phyloP scores from a whole-genome alignment of 225 moss, liverwort and hornwort genomes.

The Rhytidiadelphus loreus region DNA sequence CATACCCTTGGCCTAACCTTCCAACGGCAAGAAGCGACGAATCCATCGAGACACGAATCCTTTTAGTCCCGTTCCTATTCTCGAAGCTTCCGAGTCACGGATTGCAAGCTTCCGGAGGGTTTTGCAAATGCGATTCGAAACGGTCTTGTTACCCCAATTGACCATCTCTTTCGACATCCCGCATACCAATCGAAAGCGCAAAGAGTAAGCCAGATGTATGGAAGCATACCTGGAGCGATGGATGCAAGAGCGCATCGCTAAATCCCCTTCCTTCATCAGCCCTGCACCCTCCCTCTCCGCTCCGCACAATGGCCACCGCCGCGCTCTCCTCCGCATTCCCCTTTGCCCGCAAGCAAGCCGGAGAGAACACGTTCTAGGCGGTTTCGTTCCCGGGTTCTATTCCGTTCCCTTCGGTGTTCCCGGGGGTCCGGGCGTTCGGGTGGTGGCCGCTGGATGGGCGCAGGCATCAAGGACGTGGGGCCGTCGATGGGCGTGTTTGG shows the following conservation, averaged over 20 bases:
- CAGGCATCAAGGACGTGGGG: not conserved
- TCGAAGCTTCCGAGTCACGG: not conserved
- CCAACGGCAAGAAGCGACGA: not conserved
- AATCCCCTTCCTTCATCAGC: not conserved
- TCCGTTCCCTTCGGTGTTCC: not conserved
- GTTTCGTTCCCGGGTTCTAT: not conserved
- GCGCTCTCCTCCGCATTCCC: not conserved
- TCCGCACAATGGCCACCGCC: not conserved
- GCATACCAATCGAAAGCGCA: constrained; percentile 4
- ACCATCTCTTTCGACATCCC: not conserved
- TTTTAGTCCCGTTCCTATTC: not conserved
- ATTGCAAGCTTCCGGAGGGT: not conserved
- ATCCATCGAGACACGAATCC: not conserved
- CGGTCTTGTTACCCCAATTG: not conserved
- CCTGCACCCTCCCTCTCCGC: not conserved
- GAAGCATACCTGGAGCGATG: constrained; percentile 1
- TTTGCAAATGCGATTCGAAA: not conserved
- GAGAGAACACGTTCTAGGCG: not conserved
- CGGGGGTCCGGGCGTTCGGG: not conserved
- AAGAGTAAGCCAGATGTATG: not conserved
- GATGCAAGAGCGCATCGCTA: not conserved
- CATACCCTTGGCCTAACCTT: not conserved
- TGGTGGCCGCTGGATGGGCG: constrained; percentile 20
- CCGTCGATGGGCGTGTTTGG: not conserved
- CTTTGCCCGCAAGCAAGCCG: not conserved